These are phyloP conservation scores for Xylaria sp. DNA, from an alignment of 2,329 filamentous ascomycete species.

Conservation along the genomic window DNA sequence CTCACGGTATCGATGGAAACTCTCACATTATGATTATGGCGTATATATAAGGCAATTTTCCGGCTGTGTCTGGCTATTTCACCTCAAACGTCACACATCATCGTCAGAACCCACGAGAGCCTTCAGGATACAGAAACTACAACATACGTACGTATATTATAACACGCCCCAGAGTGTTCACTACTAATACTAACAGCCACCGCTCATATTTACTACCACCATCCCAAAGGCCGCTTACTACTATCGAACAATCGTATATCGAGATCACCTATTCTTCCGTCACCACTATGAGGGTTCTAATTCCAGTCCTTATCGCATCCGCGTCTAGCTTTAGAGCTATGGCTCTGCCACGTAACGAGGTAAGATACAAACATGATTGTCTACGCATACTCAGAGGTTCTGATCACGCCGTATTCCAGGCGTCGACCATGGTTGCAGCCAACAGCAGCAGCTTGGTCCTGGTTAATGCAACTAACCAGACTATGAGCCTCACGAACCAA, in stretches of 20 bases:
- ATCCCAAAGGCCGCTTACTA: conserved; percentile 2
- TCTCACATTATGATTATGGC: neutral
- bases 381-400: neutral
- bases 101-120: neutral
- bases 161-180: neutral
- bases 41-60: conserved; percentile 1
- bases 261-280: neutral
- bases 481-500: conserved; percentile 4
- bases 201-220: neutral
- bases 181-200: conserved; percentile 3
- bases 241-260: conserved; percentile 5
- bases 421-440: neutral
- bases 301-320: neutral
- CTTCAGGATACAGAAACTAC: conserved; percentile 7
- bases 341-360: conserved; percentile 2
- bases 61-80: neutral
- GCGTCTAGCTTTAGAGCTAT: neutral
- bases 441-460: conserved; percentile 5
- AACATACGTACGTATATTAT: neutral
- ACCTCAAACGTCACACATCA: neutral
- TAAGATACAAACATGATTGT: conserved; percentile 5
- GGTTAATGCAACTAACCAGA: conserved; percentile 5
- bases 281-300: conserved; percentile 3
- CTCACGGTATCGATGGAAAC: neutral
- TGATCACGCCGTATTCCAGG: conserved; percentile 6